phyloP scores from a whole-genome alignment of 345 rosid genomes.

The Abelmoschus esculentus region DNA sequence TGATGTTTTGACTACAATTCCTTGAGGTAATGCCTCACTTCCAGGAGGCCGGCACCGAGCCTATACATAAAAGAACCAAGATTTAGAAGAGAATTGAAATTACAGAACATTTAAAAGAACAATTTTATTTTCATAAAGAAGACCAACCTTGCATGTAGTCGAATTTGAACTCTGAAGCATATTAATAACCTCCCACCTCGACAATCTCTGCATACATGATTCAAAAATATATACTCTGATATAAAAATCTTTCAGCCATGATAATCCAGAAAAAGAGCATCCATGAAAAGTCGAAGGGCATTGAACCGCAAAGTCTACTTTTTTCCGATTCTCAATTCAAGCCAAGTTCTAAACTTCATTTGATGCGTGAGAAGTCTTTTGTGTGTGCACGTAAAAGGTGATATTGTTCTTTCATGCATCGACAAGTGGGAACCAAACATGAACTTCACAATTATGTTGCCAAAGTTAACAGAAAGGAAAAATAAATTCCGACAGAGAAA shows the following conservation, averaged over 20 bases:
- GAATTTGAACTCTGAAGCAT: constrained; percentile 25
- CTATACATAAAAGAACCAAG: constrained; percentile 17
- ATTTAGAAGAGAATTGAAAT: background rate
- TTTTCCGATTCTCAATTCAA: background rate
- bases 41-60: constrained; percentile 44
- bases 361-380: background rate
- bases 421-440: background rate
- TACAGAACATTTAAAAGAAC: constrained; percentile 3
- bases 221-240: background rate
- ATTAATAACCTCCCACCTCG: constrained; percentile 38
- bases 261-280: background rate
- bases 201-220: constrained; percentile 41
- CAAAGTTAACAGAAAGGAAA: background rate
- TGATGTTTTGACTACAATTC: constrained; percentile 50
- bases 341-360: background rate
- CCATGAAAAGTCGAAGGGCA: background rate
- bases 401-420: background rate
- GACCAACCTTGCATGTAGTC: constrained; percentile 59
- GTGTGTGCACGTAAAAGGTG: too few relatives aligned
- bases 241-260: background rate
- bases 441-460: background rate
- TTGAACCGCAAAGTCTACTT: too few relatives aligned
- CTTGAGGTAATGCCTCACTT: constrained; percentile 56
- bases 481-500: too few relatives aligned
- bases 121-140: background rate